These are phyloP conservation scores for Berberis thunbergii DNA, from an alignment of 164 flowering plant genomes.

Conservation along the genomic window DNA sequence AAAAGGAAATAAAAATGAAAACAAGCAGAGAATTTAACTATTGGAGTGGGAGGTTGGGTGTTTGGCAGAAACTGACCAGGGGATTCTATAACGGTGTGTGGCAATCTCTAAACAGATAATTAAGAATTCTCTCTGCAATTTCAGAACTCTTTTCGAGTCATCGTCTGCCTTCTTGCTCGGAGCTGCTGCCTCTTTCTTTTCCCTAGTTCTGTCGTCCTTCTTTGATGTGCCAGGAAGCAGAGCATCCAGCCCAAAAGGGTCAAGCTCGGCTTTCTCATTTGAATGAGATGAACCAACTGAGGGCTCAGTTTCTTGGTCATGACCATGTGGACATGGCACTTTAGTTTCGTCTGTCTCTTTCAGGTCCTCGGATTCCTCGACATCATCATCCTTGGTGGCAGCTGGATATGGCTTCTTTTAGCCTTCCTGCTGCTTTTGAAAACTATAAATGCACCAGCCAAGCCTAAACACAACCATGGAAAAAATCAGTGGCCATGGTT, in stretches of 20 bases:
- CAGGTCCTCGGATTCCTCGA: conserved; percentile 60
- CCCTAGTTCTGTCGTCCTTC: conserved; percentile 43
- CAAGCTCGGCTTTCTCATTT: conserved; percentile 40
- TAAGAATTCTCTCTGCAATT: conserved; percentile 67
- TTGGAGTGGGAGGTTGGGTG: neutral
- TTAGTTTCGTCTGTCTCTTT: conserved; percentile 23
- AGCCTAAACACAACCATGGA: conserved; percentile 3
- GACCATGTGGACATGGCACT: conserved; percentile 14
- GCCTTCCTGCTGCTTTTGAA: conserved; percentile 60
- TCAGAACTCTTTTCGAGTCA: conserved; percentile 58
- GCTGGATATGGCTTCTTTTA: conserved; percentile 62
- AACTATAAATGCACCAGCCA: conserved; percentile 37
- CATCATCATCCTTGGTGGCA: conserved; percentile 70
- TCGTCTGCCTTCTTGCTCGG: conserved; percentile 40
- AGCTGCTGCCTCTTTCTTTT: conserved; percentile 36
- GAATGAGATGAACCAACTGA: conserved; percentile 17
- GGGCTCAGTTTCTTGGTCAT: conserved; percentile 13
- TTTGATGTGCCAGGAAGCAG: conserved; percentile 39
- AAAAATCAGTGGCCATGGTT: neutral
- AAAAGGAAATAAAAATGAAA: neutral
- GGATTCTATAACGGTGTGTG: conserved; percentile 65
- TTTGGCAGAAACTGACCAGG: conserved; percentile 46
- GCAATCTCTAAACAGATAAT: conserved; percentile 76
- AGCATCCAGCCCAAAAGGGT: conserved; percentile 90
- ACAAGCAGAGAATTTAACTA: neutral